Evolutionary conservation across 2,329 filamentous ascomycete species (phyloP).

Genomic region (Xylariaceae sp.): DNA sequence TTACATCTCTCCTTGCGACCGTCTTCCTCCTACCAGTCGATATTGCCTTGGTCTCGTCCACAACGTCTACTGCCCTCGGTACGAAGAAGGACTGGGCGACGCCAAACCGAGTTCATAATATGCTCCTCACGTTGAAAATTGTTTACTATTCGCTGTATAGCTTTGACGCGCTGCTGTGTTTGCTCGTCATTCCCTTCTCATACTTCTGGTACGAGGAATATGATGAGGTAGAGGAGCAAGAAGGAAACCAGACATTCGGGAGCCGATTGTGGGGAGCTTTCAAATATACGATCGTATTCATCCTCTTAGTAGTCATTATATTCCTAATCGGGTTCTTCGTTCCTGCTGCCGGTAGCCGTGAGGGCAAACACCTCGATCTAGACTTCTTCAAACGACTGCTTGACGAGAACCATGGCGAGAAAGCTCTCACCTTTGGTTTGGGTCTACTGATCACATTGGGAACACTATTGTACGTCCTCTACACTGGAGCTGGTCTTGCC

Average conservation of each 20-base stretch:
- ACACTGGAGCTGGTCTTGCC: slow-evolving; percentile 87
- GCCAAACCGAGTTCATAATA: slow-evolving; percentile 76
- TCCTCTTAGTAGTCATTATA: slow-evolving; percentile 78
- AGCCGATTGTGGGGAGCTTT: slow-evolving; percentile 80
- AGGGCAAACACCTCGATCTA: slow-evolving; percentile 74
- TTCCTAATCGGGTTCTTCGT: slow-evolving; percentile 96
- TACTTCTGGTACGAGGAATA: slow-evolving; percentile 99
- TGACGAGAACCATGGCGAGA: slow-evolving; percentile 86
- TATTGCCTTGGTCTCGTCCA: slow-evolving; percentile 91
- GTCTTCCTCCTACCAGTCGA: slow-evolving; percentile 93
- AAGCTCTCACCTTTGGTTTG: slow-evolving; percentile 86
- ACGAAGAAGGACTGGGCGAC: slow-evolving; percentile 95
- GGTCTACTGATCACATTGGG: slow-evolving; percentile 89
- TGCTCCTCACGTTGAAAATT: slow-evolving; percentile 79
- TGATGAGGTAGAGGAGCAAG: slow-evolving; percentile 85
- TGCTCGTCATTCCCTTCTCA: slow-evolving; percentile 89
- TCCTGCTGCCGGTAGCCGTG: slow-evolving; percentile 73
- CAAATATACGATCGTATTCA: slow-evolving; percentile 89
- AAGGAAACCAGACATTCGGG: slow-evolving; percentile 73
- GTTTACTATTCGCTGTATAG: slow-evolving; percentile 95
- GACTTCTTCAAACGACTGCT: slow-evolving; percentile 91
- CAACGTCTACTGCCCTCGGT: slow-evolving; percentile 75
- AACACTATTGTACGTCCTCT: slow-evolving; percentile 83
- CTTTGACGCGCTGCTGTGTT: slow-evolving; percentile 85
- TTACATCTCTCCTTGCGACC: slow-evolving; percentile 87